Conservation (phyloP, 345 rosid species). For the Iberis pinnata region DNA sequence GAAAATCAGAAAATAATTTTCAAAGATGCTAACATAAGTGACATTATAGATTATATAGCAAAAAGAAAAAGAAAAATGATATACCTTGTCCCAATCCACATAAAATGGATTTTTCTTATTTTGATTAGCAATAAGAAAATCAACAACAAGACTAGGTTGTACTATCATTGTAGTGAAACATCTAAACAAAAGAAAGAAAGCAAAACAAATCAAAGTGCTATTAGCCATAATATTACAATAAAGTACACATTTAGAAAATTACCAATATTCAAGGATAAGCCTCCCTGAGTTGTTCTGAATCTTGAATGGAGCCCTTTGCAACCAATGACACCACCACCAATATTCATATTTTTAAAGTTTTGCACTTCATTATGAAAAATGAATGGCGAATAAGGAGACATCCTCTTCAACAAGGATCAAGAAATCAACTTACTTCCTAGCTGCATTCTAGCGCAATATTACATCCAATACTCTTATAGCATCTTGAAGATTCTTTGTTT, state of each 20-base stretch:
- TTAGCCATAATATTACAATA: constrained; percentile 6
- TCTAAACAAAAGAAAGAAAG: constrained; percentile 6
- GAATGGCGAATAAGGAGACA: constrained; percentile 37
- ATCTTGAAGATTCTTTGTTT: constrained; percentile 54
- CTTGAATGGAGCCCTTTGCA: constrained; percentile 30
- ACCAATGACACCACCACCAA: constrained; percentile 8
- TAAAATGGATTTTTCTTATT: not conserved
- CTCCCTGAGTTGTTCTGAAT: constrained; percentile 22
- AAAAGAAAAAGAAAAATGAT: constrained; percentile 7
- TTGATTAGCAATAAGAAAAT: constrained; percentile 13
- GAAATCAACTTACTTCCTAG: constrained; percentile 43
- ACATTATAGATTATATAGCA: not conserved
- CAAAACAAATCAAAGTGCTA: constrained; percentile 1
- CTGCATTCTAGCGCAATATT: constrained; percentile 72
- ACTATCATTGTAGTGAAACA: constrained; percentile 16
- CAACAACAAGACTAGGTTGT: constrained; percentile 21
- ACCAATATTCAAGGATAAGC: constrained; percentile 28
- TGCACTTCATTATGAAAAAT: constrained; percentile 15
- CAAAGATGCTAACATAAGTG: not conserved
- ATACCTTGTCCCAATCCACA: constrained; percentile 22
- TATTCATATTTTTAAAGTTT: not conserved
- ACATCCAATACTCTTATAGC: constrained; percentile 65
- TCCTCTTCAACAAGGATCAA: constrained; percentile 37
- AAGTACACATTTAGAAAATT: not conserved
- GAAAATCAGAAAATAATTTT: constrained; percentile 1